phyloP scores from a whole-genome alignment of 1,284 basidiomycete species.

The Stygiomarasmius scandens region DNA sequence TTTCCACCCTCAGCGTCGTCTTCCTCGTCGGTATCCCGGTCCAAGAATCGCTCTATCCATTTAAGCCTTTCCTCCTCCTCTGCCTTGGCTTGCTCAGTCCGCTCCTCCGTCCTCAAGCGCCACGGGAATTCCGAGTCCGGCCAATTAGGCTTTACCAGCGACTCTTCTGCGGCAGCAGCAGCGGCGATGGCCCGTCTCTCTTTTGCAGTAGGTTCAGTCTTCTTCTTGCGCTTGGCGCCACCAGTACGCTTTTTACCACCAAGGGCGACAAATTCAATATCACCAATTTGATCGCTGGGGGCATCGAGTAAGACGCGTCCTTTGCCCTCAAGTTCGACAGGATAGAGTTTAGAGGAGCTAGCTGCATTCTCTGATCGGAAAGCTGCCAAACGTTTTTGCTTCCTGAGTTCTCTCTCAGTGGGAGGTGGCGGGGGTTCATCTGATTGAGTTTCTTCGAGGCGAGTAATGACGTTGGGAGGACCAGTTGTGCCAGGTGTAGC shows the following conservation, averaged over 20 bases:
- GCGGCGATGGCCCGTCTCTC: constrained; percentile 29
- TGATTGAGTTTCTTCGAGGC: constrained; percentile 38
- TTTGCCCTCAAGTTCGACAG: constrained; percentile 65
- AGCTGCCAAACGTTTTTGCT: constrained; percentile 64
- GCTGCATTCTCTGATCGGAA: constrained; percentile 42
- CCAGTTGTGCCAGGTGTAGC: constrained; percentile 41
- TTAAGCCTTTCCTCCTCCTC: constrained; percentile 60
- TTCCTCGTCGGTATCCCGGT: constrained; percentile 60
- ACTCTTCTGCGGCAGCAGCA: constrained; percentile 26
- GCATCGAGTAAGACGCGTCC: constrained; percentile 67
- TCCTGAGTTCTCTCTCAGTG: constrained; percentile 64
- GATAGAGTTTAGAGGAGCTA: constrained; percentile 44
- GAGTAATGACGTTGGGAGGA: constrained; percentile 36
- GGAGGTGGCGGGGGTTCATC: constrained; percentile 35
- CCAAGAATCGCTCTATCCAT: constrained; percentile 61
- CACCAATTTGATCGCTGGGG: constrained; percentile 29
- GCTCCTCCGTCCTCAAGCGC: constrained; percentile 59
- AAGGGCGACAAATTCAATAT: constrained; percentile 29
- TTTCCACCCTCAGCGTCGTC: constrained; percentile 34
- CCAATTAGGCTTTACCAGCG: constrained; percentile 63
- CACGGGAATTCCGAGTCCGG: constrained; percentile 77
- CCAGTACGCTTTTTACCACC: constrained; percentile 36
- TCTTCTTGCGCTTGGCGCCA: constrained; percentile 38
- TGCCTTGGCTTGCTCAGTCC: constrained; percentile 48
- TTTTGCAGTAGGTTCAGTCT: constrained; percentile 23